Evolutionary conservation across 2,329 filamentous ascomycete species (phyloP).

Genomic region (Penicillium sumatraense): DNA sequence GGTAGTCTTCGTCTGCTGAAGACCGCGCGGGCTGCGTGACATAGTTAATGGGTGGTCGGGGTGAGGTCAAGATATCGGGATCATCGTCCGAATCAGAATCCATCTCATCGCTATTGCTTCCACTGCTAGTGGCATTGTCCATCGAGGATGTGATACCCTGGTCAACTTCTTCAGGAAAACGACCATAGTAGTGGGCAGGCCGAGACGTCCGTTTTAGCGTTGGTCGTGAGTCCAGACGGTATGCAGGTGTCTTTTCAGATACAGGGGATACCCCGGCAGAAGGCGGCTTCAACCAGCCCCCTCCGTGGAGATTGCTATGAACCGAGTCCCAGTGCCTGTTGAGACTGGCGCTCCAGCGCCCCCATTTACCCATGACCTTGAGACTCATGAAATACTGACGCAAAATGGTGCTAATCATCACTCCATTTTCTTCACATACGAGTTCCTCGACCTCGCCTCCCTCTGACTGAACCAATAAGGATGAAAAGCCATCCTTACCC

Average conservation of each 20-base stretch:
- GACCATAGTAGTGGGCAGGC: conserved; percentile 34
- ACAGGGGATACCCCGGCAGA: conserved; percentile 35
- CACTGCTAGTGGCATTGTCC: neutral
- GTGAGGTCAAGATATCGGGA: conserved; percentile 43
- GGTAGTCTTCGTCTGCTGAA: conserved; percentile 56
- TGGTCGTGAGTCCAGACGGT: conserved; percentile 21
- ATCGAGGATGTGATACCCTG: neutral
- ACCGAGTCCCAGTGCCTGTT: conserved; percentile 69
- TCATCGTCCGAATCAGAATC: conserved; percentile 50
- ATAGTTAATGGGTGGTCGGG: conserved; percentile 39
- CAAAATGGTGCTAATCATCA: conserved; percentile 83
- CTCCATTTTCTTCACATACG: conserved; percentile 83
- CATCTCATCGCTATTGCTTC: conserved; percentile 38
- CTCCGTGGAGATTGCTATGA: conserved; percentile 62
- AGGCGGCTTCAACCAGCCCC: conserved; percentile 55
- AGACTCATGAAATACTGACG: conserved; percentile 90
- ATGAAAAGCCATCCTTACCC: conserved; percentile 83
- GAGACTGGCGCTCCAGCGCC: conserved; percentile 67
- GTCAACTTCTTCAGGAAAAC: conserved; percentile 30
- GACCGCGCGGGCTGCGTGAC: conserved; percentile 43
- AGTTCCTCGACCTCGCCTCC: conserved; percentile 78
- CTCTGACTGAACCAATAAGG: conserved; percentile 74
- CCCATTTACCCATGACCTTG: conserved; percentile 80
- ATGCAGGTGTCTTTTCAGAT: conserved; percentile 28
- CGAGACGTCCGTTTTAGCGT: conserved; percentile 28